Conservation (phyloP, 2,329 filamentous ascomycete genomes). For the Coniochaeta sp. region DNA sequence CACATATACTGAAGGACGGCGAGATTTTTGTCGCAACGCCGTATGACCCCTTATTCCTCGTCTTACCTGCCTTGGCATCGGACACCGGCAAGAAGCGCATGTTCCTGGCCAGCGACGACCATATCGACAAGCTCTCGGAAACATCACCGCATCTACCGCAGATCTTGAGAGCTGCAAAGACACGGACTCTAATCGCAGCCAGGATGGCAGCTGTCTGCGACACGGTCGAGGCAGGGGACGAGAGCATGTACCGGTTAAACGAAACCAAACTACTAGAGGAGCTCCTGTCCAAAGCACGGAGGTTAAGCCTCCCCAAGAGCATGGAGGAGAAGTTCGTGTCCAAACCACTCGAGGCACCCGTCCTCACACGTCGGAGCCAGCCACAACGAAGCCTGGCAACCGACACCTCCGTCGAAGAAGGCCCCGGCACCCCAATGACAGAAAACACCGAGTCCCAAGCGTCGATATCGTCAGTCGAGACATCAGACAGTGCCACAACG, state of each 20-base stretch:
- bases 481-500: constrained; percentile 25
- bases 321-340: constrained; percentile 82
- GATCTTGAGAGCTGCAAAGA: constrained; percentile 41
- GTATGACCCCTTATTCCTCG: constrained; percentile 76
- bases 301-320: constrained; percentile 68
- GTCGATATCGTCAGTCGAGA: constrained; percentile 32
- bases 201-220: constrained; percentile 71
- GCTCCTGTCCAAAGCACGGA: constrained; percentile 63
- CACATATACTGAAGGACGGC: constrained; percentile 52
- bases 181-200: constrained; percentile 47
- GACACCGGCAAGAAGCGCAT: constrained; percentile 44
- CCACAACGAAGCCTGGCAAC: constrained; percentile 20
- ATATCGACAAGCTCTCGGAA: constrained; percentile 55
- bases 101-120: constrained; percentile 64
- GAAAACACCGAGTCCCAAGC: constrained; percentile 24
- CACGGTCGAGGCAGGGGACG: constrained; percentile 72
- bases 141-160: constrained; percentile 47
- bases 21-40: constrained; percentile 79
- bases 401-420: neutral
- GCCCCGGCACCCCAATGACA: constrained; percentile 16
- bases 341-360: constrained; percentile 66
- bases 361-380: constrained; percentile 59
- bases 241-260: constrained; percentile 77
- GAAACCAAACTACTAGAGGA: constrained; percentile 60
- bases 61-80: constrained; percentile 63